Conservation (phyloP, 2,329 filamentous ascomycete species). For the Purpureocillium takamizusanense region DNA sequence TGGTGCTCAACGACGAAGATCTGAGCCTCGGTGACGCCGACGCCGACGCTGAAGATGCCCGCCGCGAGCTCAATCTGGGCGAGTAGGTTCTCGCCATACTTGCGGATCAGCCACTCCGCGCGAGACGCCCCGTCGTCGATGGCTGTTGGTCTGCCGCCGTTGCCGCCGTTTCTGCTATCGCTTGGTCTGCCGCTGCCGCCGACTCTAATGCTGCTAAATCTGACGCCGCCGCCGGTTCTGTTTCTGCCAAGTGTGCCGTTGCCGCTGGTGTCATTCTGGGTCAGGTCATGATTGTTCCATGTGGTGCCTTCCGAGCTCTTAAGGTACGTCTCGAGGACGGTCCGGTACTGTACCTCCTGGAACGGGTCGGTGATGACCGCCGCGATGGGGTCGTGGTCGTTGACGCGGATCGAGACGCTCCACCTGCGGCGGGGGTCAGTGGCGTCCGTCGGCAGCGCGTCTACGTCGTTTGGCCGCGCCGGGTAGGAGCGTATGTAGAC, state of each 20-base stretch:
- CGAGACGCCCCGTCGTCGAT: conserved; percentile 5
- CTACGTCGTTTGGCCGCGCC: conserved; percentile 4
- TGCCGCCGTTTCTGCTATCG: too few species aligned
- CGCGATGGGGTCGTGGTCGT: conserved; percentile 6
- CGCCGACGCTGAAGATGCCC: conserved; percentile 5
- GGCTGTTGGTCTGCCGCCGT: too few species aligned
- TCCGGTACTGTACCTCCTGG: conserved; percentile 12
- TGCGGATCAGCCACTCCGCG: conserved; percentile 11
- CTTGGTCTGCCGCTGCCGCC: too few species aligned
- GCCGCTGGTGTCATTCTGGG: conserved; percentile 4
- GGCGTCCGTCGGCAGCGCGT: conserved; percentile 1
- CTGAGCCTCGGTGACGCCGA: conserved; percentile 9
- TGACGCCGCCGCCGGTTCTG: too few species aligned
- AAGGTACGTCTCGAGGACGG: conserved; percentile 16
- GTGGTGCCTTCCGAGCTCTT: conserved; percentile 12
- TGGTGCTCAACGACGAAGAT: conserved; percentile 16
- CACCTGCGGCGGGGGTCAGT: conserved; percentile 10
- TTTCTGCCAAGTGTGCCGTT: too few species aligned
- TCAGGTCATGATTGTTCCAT: conserved; percentile 10
- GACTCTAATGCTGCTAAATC: too few species aligned
- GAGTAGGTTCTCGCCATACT: conserved; percentile 12
- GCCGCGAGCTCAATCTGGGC: conserved; percentile 9
- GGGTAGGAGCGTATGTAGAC: conserved; percentile 11
- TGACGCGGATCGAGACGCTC: conserved; percentile 13
- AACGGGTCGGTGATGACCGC: conserved; percentile 15